Conservation (phyloP, 192 early-diverging fungal species). For the Entomortierella beljakovae region DNA sequence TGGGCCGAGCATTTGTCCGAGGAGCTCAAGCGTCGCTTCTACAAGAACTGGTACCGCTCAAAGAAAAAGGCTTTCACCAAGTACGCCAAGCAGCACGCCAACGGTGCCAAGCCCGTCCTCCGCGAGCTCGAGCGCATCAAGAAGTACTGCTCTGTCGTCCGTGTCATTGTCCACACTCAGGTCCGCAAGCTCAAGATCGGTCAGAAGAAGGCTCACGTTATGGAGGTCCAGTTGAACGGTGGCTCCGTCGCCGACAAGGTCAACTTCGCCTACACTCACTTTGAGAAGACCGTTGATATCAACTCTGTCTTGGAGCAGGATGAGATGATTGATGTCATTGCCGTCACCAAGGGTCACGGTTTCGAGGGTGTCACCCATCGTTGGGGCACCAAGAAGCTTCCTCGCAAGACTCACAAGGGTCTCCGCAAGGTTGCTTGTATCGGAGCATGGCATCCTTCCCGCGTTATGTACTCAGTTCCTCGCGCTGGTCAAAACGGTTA, state of each 20-base stretch:
- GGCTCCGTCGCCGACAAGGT: conserved; percentile 97
- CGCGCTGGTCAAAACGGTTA: conserved; percentile 99
- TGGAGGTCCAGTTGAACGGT: conserved; percentile 99
- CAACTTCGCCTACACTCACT: conserved; percentile 96
- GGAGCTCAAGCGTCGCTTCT: conserved; percentile 99
- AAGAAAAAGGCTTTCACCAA: conserved; percentile 99
- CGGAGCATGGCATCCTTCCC: conserved; percentile 97
- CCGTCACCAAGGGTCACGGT: conserved; percentile 99
- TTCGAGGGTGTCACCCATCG: conserved; percentile 98
- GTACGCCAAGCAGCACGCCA: conserved; percentile 97
- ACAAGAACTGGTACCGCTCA: conserved; percentile 99
- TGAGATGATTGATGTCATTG: conserved; percentile 99
- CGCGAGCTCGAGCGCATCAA: conserved; percentile 98
- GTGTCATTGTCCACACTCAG: conserved; percentile 99
- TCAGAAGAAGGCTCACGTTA: conserved; percentile 99
- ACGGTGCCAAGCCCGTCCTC: conserved; percentile 87
- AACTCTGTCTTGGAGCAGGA: conserved; percentile 95
- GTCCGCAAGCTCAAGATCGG: conserved; percentile 93
- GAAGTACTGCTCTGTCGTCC: conserved; percentile 99
- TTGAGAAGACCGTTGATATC: conserved; percentile 95
- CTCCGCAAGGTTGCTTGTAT: conserved; percentile 99
- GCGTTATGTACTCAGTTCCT: conserved; percentile 99
- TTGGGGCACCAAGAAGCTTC: conserved; percentile 99
- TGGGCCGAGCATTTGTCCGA: conserved; percentile 99
- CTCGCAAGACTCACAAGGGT: conserved; percentile 99